Evolutionary conservation across 805 yeast species (phyloP).

Genomic region (Clavispora carvajalis): DNA sequence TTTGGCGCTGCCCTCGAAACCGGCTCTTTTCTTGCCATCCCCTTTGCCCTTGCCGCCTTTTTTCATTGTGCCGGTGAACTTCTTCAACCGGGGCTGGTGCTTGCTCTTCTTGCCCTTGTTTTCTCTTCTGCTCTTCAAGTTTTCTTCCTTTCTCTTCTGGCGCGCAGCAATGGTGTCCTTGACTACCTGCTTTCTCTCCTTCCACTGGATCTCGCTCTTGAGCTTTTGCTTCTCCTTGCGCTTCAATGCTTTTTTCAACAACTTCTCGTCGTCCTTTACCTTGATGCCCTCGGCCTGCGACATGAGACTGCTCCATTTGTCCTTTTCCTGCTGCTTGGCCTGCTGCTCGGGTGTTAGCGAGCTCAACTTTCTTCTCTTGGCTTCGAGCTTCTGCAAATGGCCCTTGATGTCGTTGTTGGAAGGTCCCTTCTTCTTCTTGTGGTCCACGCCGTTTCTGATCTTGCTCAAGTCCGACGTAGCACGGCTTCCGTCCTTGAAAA

Average conservation of each 20-base stretch:
- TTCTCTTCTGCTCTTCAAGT: conserved; percentile 77
- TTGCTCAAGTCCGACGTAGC: conserved; percentile 67
- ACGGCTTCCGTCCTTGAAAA: conserved; percentile 75
- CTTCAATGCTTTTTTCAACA: conserved; percentile 80
- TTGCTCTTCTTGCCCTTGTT: conserved; percentile 78
- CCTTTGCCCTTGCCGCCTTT: conserved; percentile 37
- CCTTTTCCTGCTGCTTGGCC: conserved; percentile 59
- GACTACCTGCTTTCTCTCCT: conserved; percentile 77
- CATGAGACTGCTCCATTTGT: conserved; percentile 79
- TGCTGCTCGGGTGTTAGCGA: conserved; percentile 57
- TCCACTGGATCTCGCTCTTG: conserved; percentile 89
- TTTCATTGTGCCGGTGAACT: conserved; percentile 52
- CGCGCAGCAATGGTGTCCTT: conserved; percentile 68
- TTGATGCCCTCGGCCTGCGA: conserved; percentile 85
- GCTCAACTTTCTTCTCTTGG: conserved; percentile 60
- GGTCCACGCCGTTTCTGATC: conserved; percentile 44
- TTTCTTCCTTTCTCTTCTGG: conserved; percentile 87
- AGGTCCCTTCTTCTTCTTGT: conserved; percentile 71
- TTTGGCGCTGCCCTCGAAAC: conserved; percentile 75
- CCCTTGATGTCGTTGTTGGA: conserved; percentile 78
- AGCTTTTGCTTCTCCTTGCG: conserved; percentile 78
- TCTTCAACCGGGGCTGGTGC: conserved; percentile 64
- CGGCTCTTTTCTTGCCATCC: conserved; percentile 60
- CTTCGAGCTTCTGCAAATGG: conserved; percentile 71
- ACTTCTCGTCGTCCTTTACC: conserved; percentile 82